A percentile compares a stretch with the other conserved stretches of the same genome.
These are phyloP conservation scores for Rhodomyrtus tomentosa DNA, from an alignment of 345 rosid genomes.

Conservation along the genomic window DNA sequence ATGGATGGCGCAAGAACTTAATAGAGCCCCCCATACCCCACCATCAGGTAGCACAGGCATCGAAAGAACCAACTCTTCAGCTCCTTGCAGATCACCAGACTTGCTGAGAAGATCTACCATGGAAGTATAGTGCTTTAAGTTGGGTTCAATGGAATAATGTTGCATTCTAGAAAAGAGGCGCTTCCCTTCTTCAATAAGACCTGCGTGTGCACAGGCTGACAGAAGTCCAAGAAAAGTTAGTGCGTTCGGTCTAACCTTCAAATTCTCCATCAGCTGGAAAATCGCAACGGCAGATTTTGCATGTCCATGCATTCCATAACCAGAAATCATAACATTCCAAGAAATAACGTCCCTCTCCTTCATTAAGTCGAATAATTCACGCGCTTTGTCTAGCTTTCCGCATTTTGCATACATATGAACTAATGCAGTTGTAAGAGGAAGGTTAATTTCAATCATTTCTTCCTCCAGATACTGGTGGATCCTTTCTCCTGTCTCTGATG, in stretches of 20 bases:
- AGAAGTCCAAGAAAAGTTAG: constrained; percentile 58
- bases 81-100: constrained; percentile 52
- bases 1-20: constrained; percentile 43
- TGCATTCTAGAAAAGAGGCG: constrained; percentile 32
- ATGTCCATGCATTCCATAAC: constrained; percentile 55
- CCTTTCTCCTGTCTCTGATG: constrained; percentile 35
- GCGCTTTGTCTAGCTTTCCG: constrained; percentile 43
- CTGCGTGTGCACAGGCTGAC: constrained; percentile 54
- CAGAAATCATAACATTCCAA: constrained; percentile 69
- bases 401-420: constrained; percentile 68
- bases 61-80: constrained; percentile 43
- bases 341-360: constrained; percentile 38
- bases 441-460: constrained; percentile 26
- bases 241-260: constrained; percentile 35
- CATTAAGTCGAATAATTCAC: constrained; percentile 35
- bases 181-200: constrained; percentile 55
- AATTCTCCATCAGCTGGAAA: constrained; percentile 46
- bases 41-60: constrained; percentile 58
- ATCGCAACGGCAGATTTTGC: constrained; percentile 35
- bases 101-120: constrained; percentile 56
- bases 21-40: constrained; percentile 53
- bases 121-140: constrained; percentile 62
- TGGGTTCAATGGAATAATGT: constrained; percentile 29
- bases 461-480: constrained; percentile 39
- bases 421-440: constrained; percentile 47